Base-by-base conservation (phyloP, 768 basidiomycete species). In the Crepidotus variabilis region DNA sequence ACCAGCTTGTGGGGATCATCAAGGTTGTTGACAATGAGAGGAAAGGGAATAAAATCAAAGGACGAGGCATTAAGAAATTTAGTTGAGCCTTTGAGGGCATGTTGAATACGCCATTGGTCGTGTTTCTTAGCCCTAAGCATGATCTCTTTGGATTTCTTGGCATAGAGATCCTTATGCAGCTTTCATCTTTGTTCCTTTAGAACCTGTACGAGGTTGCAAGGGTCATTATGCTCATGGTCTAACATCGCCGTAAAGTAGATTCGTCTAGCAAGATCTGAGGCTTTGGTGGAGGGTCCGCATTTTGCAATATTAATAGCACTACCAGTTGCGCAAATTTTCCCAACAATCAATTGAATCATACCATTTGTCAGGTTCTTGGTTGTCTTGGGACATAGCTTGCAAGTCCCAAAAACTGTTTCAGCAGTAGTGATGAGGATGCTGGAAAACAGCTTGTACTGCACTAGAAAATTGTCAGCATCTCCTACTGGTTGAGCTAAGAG, bases 51-150 rank as follows among this genome's bases (percentile, higher is more conserved):
- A 36, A 20, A 50, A 1, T 36, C 35, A 11, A 16, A 32, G 21
- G 46, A 13, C n/a, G n/a, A n/a, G n/a, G n/a, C n/a, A 32, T 21
- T 52, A 1, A 60, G 56, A 2, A n/a, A 28, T 24, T 55, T 60
- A 5, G 61, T 57, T 5, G 61, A 56, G 18, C 58, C 60, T 23
- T 16, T 58, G 4, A 56, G 35, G 10, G 54, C 57, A 4, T 20
- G 21, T 0, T 32, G 9, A 2, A 58, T 47, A 7, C 33, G 22
- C 6, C 33, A 47, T 16, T 28, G 16, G 32, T 55, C 54, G 2
- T 0, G 0, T 2, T 20, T 4, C 5, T 39, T 34, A 6, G 49
- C 48, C 2, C 50, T 23, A 2, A 14, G n/a, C 1, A 52, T 34
- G 22, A 49, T 54, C 50, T 54, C 53, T 16, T 34, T 32, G 8